Evolutionary conservation across 352 stramenopile species (phyloP), one percentile per base, ranked within the genome.

Genomic region (Pythium aristosporum): DNA sequence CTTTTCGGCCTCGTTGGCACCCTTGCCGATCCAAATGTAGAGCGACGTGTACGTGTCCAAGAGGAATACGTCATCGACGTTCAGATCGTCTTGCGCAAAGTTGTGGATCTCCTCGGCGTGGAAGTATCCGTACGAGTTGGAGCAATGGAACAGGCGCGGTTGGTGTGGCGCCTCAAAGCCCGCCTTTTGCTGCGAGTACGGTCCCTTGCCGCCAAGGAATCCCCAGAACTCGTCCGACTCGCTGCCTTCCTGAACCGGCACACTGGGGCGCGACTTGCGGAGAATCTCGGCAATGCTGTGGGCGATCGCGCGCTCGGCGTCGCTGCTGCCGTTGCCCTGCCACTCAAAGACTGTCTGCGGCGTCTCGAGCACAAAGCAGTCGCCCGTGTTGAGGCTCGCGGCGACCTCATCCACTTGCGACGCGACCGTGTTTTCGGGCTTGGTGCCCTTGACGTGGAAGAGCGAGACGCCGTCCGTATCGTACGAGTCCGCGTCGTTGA

Each of bases 81-180:
- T 95, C 39, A 98, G 76, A 63, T 98, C 92, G 63, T 94, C 87
- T 73, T 98, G 91, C 4, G 87, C 79, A 66, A 97, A 98, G 73
- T 87, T 76, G 52, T 85, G 73, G 57, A 97, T 87, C 65, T 97
- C 87, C 28, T 89, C 80, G 12, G 90, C 88, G 56, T 89, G 55
- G 54, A 98, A 95, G 68, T 87, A 88, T 2, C 92, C 94, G 51
- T 92, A 94, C 49, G 79, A 47, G 69, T 96, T 97, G 28, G 87
- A 96, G 71, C 85, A 91, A 50, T 97, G 87, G 76, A 98, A 97
- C 51, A 97, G 62, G 16, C 89, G 87, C 16, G 90, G 85, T 53
- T 94, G 72, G 60, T 88, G 81, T 13, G 85, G 80, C 10, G 77
- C 70, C 67, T 93, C 79, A 2, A 87, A 78, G n/a, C 72, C 74